Evolutionary conservation across 2,329 filamentous ascomycete species (phyloP), one percentile per base, ranked within the genome.

Genomic region (Dothideomycetidae sp.): DNA sequence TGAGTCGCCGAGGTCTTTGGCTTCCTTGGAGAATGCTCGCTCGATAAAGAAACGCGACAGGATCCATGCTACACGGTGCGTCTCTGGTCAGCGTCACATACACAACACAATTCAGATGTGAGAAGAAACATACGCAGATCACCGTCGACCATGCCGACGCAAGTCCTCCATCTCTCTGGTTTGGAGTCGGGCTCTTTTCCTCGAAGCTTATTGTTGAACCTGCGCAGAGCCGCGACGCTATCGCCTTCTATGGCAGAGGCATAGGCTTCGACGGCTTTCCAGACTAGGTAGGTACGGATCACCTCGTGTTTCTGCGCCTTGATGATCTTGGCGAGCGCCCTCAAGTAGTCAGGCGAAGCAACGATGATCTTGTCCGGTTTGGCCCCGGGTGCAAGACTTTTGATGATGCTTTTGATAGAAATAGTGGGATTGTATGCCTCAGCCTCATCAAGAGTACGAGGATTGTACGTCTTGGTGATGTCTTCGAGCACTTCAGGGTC

Each of bases 21-120:
- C 75, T 13, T 73, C 68, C 10, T 75, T 66, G 0, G 75, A 73
- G 48, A 82, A 83, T 1, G 75, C 68, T 33, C 72, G 71, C 43
- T 81, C 70, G 2, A 82, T 65, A 44, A 76, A 84, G 58, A 82
- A 81, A 14, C 75, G 71, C 50, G 75, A 78, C 11, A 81, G 58
- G 33, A 79, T 75, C 76, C 77, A 82, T 31, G 30, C 38, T 40
- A 7, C 21, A 26, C n/a, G 33, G 10, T 9, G 9, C 2, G 4
- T 1, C 2, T 40, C 3, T 31, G 33, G 14, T n/a, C n/a, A n/a
- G n/a, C n/a, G n/a, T n/a, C n/a, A n/a, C n/a, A n/a, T 5, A 7
- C 23, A 28, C 10, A 11, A 10, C 23, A 28, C 10, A n/a, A 5
- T 4, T 10, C 5, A 18, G 10, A 3, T 3, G 5, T 12, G n/a